Conservation (phyloP, 169 alveolate species). For the Perkinsus olseni region DNA sequence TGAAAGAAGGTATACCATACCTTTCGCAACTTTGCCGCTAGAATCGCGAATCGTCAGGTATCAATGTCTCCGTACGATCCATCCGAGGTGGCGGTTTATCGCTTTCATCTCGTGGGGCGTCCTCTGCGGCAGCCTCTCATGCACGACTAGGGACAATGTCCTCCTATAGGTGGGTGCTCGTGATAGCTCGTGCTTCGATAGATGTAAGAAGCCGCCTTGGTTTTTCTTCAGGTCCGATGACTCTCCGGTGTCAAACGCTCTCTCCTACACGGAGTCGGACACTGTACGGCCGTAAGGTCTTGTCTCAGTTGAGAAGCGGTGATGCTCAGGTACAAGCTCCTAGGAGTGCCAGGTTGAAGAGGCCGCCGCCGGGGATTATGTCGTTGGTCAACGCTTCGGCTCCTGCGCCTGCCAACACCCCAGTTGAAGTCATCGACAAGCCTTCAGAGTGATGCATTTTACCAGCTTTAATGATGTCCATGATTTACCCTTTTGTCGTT, state of each 20-base stretch:
- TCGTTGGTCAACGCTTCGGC: not conserved
- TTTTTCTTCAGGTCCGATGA: not conserved
- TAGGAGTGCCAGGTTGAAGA: not conserved
- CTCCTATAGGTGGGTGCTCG: no score
- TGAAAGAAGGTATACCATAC: not conserved
- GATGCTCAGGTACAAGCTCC: not conserved
- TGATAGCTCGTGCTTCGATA: no score
- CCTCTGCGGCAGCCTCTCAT: not conserved
- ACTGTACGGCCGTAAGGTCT: not conserved
- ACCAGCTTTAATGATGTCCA: not conserved
- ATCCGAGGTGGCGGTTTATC: not conserved
- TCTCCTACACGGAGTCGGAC: not conserved
- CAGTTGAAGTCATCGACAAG: not conserved
- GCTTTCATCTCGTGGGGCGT: not conserved
- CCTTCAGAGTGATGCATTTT: not conserved
- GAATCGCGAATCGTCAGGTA: not conserved
- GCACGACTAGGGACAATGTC: not conserved
- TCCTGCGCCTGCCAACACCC: not conserved
- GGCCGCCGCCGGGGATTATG: not conserved
- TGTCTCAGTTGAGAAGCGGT: not conserved
- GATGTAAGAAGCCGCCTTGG: no score
- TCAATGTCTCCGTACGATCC: not conserved
- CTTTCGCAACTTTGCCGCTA: not conserved
- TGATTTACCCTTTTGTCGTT: not conserved
- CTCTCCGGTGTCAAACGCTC: not conserved